phyloP scores from a whole-genome alignment of 306 rosid genomes.

The Erythrophleum fordii region DNA sequence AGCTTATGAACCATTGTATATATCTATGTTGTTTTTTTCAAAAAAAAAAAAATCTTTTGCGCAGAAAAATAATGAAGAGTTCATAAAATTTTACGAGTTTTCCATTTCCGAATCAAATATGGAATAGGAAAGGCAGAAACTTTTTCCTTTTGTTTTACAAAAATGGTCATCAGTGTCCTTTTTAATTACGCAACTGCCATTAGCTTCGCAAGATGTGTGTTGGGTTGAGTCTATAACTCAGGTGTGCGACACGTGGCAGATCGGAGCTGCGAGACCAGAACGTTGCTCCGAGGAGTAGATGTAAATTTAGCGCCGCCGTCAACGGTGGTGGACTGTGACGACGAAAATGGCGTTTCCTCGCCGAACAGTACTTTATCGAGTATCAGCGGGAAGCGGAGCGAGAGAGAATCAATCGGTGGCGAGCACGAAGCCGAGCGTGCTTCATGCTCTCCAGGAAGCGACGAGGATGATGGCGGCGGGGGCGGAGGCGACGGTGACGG shows the following conservation, averaged over 20 bases:
- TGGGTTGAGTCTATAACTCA: background rate
- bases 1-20: too few species aligned
- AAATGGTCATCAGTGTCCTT: background rate
- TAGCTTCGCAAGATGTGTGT: background rate
- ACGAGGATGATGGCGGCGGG: conserved; percentile 64
- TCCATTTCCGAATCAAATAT: too few species aligned
- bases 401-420: conserved; percentile 66
- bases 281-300: conserved; percentile 63
- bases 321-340: conserved; percentile 49
- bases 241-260: conserved; percentile 43
- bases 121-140: background rate
- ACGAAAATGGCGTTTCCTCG: conserved; percentile 77
- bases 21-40: background rate
- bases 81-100: background rate
- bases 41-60: too few species aligned
- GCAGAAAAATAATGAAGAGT: background rate
- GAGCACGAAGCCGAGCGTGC: conserved; percentile 71
- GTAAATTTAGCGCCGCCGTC: conserved; percentile 55
- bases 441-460: conserved; percentile 72
- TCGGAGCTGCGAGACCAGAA: conserved; percentile 56
- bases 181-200: conserved; percentile 33
- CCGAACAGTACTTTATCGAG: conserved; percentile 93
- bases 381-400: conserved; percentile 79
- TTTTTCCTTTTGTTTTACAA: background rate
- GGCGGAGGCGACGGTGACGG: background rate